Evolutionary conservation across 805 yeast genomes (phyloP).

Genomic region (Ogataea haglerorum): DNA sequence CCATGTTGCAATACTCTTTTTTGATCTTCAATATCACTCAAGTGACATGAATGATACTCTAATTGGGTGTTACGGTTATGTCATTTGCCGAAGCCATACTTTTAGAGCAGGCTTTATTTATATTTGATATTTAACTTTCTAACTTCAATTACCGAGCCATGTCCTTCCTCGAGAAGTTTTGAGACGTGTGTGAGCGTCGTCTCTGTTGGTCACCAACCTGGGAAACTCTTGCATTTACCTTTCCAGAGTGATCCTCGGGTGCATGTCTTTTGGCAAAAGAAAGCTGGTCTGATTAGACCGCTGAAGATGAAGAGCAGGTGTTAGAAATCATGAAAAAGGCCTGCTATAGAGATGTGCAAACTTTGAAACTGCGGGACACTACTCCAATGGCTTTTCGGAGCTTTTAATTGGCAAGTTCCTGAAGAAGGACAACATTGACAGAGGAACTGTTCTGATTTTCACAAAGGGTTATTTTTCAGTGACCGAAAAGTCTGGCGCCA

Average conservation of each 20-base stretch:
- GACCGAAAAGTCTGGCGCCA: conserved; percentile 19
- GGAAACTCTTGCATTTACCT: conserved; percentile 32
- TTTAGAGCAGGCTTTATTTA: neutral
- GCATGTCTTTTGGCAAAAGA: conserved; percentile 50
- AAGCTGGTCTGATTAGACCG: conserved; percentile 41
- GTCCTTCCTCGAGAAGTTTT: neutral
- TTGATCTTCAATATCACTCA: too few relatives aligned
- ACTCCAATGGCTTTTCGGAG: conserved; percentile 49
- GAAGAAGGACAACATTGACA: conserved; percentile 45
- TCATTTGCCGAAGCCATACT: neutral
- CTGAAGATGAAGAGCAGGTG: conserved; percentile 46
- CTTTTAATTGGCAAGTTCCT: conserved; percentile 49
- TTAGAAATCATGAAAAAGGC: conserved; percentile 42
- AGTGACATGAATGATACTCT: too few relatives aligned
- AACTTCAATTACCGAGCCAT: neutral
- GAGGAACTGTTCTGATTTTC: conserved; percentile 53
- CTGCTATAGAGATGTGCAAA: conserved; percentile 44
- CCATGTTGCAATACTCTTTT: too few relatives aligned
- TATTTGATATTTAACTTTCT: neutral
- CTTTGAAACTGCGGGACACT: conserved; percentile 53
- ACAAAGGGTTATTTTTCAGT: conserved; percentile 41
- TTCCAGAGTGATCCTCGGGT: conserved; percentile 49
- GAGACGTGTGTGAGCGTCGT: conserved; percentile 9
- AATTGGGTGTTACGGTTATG: neutral
- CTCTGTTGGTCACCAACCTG: conserved; percentile 4